Base-by-base conservation (phyloP, 2,329 filamentous ascomycete genomes). In the Aureobasidium sp. region DNA sequence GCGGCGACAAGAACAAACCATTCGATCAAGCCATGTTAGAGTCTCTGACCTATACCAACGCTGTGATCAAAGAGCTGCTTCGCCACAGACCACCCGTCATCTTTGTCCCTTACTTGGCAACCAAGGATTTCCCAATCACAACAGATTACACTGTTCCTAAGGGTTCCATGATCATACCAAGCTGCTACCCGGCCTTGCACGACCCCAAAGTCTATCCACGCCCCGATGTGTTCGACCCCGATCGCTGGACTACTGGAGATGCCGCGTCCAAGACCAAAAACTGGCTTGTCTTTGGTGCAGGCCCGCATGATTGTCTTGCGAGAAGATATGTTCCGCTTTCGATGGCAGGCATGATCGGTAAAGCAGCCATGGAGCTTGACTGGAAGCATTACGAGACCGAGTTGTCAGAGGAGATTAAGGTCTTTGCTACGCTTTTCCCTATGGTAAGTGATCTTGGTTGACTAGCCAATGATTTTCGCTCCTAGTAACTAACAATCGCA, bases 401-500 rank as follows among this genome's bases (percentile, higher is more conserved):
- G 0, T 71, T 80, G 63, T 96, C 90, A 0, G 94, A 97, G 78
- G 88, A 95, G 75, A 97, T 97, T 76, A 92, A 96, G 80, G 93
- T 97, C 67, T 97, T 97, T 78, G 94, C 94, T 45, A 96, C 91
- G 30, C 96, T 97, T 68, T 97, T 97, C 82, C 93, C 93, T 62
- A 89, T 89, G 88, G 92, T 94, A 78, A 75, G 86, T 78, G 11
- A 8, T 3, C 11, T 25, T n/a, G 32, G 34, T 21, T 21, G 21
- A 21, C 21, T 21, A 21, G 21, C 21, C 21, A 21, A 21, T 21
- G 21, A 21, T 21, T 21, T 21, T 21, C 21, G 21, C 21, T 21
- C 21, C 21, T 21, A 21, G 21, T 21, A 21, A 21, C 47, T 49
- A 30, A 49, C 8, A 6, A 3, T 13, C 2, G 1, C 16, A 2